These are phyloP conservation scores for Mallotus repandus DNA, from an alignment of 441 rosid genomes.

Conservation along the genomic window DNA sequence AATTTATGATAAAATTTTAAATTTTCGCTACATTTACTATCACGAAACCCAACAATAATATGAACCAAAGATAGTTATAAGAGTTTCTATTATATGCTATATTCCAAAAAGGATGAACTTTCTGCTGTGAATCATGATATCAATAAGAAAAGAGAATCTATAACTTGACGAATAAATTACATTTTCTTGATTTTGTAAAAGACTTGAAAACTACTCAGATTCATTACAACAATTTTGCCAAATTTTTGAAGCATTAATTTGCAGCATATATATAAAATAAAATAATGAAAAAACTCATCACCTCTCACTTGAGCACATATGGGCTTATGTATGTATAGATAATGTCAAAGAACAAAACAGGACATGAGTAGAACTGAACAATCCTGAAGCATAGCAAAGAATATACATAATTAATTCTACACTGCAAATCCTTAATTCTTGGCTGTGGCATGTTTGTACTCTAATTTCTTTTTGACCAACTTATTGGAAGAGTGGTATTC, in stretches of 20 bases:
- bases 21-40: no score
- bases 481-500: conserved; percentile 13
- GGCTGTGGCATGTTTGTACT: not conserved
- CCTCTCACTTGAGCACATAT: not conserved
- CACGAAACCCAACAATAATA: no score
- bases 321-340: not conserved
- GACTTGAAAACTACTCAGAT: no score
- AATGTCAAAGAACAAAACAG: not conserved
- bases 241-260: not conserved
- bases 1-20: no score
- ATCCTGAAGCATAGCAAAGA: conserved; percentile 6
- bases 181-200: no score
- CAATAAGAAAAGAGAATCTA: no score
- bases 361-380: not conserved
- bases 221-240: no score
- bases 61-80: no score
- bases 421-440: not conserved
- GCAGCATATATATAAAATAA: not conserved
- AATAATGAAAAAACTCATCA: not conserved
- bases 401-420: conserved; percentile 12
- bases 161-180: no score
- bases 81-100: no score
- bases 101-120: no score
- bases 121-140: no score
- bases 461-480: not conserved